phyloP scores from a whole-genome alignment of 2,329 filamentous ascomycete species.

The Coniochaeta prunicola region DNA sequence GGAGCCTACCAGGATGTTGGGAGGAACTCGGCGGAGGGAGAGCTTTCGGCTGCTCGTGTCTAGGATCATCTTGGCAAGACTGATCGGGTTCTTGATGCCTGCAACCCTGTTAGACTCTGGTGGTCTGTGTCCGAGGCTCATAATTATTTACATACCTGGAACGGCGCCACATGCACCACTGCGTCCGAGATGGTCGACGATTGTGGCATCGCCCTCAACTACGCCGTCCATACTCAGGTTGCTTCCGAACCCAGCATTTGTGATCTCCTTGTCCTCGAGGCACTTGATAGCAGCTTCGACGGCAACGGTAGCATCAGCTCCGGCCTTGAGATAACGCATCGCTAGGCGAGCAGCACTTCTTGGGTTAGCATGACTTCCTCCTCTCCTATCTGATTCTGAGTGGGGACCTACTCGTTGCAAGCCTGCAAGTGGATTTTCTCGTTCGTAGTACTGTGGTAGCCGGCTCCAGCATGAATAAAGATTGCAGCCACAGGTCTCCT shows the following conservation, averaged over 20 bases:
- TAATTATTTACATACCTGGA: conserved; percentile 58
- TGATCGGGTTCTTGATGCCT: conserved; percentile 93
- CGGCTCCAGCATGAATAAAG: conserved; percentile 92
- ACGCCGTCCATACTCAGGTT: conserved; percentile 85
- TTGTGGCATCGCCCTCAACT: conserved; percentile 90
- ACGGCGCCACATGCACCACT: conserved; percentile 92
- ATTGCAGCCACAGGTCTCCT: conserved; percentile 49
- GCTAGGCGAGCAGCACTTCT: conserved; percentile 71
- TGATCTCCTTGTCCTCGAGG: conserved; percentile 91
- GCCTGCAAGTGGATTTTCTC: conserved; percentile 78
- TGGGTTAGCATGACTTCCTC: too few relatives aligned
- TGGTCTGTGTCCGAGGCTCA: background rate
- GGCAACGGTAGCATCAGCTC: conserved; percentile 76
- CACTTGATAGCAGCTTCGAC: conserved; percentile 83
- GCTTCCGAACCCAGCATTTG: conserved; percentile 93
- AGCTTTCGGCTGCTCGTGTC: conserved; percentile 69
- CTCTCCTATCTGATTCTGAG: background rate
- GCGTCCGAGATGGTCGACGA: conserved; percentile 84
- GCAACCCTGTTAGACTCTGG: conserved; percentile 1
- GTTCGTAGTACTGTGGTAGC: conserved; percentile 84
- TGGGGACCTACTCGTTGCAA: conserved; percentile 69
- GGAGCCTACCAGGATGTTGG: conserved; percentile 80
- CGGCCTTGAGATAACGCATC: conserved; percentile 73
- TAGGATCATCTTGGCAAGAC: conserved; percentile 74
- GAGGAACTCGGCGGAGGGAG: conserved; percentile 82